These are phyloP conservation scores for Sporisorium scitamineum DNA, from an alignment of 1,284 basidiomycete genomes.

Conservation along the genomic window DNA sequence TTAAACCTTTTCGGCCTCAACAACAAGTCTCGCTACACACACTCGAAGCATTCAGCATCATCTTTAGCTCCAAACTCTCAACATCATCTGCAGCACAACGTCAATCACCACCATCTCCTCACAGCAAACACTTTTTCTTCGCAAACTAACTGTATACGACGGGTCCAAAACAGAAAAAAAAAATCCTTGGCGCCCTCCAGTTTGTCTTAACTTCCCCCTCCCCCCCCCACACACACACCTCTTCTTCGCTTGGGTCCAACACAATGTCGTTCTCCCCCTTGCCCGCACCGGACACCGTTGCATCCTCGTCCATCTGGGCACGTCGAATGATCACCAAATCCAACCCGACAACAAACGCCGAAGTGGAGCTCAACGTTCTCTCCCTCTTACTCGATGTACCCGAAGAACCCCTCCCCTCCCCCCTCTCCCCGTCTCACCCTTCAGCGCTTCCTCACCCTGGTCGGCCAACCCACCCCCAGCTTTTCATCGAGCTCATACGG, in stretches of 20 bases:
- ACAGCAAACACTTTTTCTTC: not conserved
- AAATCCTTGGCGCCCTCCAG: conserved; percentile 12
- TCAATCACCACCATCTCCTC: no score
- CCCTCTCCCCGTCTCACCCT: no score
- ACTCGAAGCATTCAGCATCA: not conserved
- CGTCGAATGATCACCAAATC: conserved; percentile 38
- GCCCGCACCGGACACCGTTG: not conserved
- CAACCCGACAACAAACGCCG: conserved; percentile 9
- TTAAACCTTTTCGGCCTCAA: conserved; percentile 5
- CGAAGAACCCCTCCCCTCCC: no score
- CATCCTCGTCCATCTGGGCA: conserved; percentile 36
- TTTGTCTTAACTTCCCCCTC: not conserved
- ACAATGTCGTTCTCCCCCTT: conserved; percentile 24
- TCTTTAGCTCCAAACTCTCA: not conserved
- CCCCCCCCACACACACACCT: not conserved
- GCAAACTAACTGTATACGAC: conserved; percentile 4
- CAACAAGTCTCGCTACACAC: not conserved
- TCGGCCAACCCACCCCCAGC: not conserved
- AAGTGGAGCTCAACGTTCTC: conserved; percentile 45
- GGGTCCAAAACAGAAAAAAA: conserved; percentile 1
- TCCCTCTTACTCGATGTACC: conserved; percentile 29
- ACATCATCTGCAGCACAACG: no score
- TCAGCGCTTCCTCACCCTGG: no score
- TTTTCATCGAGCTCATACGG: not conserved
- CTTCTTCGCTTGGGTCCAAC: not conserved